Evolutionary conservation across 2,329 filamentous ascomycete species (phyloP).

Genomic region (Botrytis cinerea): DNA sequence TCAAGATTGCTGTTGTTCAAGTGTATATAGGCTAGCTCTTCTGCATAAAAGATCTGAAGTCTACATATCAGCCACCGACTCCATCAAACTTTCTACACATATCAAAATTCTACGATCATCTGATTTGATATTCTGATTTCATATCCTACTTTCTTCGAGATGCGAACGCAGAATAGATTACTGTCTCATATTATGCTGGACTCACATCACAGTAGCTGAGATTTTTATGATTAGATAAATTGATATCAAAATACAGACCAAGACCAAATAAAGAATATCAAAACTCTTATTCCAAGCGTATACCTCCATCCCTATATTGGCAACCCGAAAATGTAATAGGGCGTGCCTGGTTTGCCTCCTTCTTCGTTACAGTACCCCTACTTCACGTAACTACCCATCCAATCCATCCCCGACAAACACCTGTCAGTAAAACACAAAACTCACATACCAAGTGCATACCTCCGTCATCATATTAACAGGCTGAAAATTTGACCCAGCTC

Average conservation of each 20-base stretch:
- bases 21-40: not conserved
- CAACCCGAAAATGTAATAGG: not conserved
- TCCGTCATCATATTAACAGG: no score
- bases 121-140: not conserved
- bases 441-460: no score
- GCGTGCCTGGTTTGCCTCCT: not conserved
- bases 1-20: not conserved
- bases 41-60: not conserved
- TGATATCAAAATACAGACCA: not conserved
- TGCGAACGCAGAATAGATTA: not conserved
- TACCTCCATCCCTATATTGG: not conserved
- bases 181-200: not conserved
- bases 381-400: no score
- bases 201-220: no score
- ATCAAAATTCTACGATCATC: not conserved
- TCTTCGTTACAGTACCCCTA: not conserved
- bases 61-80: not conserved
- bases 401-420: no score
- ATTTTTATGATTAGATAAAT: no score
- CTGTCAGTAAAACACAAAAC: no score
- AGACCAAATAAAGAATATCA: not conserved
- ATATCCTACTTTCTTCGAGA: not conserved
- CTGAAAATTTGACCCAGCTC: no score
- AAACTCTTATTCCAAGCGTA: not conserved
- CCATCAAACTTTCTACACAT: not conserved